Percentiles rank a stretch among this genome's conserved stretches.
Evolutionary conservation across 805 yeast genomes (phyloP).

Genomic region (Komagataella populi): DNA sequence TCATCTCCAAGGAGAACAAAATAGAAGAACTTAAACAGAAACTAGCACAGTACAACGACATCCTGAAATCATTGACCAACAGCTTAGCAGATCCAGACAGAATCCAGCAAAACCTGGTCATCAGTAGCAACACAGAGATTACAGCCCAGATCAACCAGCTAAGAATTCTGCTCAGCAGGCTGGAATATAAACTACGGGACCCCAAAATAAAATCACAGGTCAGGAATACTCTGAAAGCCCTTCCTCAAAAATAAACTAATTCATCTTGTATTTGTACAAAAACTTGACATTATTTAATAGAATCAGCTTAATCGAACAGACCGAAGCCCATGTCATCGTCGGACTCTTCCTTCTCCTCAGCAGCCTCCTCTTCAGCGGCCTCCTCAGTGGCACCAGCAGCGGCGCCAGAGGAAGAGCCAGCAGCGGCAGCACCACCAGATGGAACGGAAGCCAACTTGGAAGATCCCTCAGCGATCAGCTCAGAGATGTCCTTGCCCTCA

Average conservation of each 20-base stretch:
- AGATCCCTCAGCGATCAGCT: conserved; percentile 89
- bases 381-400: conserved; percentile 60
- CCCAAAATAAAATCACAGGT: not conserved
- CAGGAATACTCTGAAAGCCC: not conserved
- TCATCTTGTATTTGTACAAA: conserved; percentile 1
- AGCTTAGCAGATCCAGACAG: conserved; percentile 1
- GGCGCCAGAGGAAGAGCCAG: conserved; percentile 58
- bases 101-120: conserved; percentile 10
- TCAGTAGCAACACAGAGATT: conserved; percentile 10
- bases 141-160: conserved; percentile 8
- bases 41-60: conserved; percentile 7
- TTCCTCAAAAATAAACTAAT: not conserved
- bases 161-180: conserved; percentile 5
- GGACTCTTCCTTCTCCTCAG: conserved; percentile 47
- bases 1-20: conserved; percentile 7
- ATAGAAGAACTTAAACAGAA: conserved; percentile 7
- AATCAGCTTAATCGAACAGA: conserved; percentile 20
- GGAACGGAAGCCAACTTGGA: conserved; percentile 96
- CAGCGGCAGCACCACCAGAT: conserved; percentile 93
- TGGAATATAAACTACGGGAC: conserved; percentile 7
- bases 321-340: conserved; percentile 71
- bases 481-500: conserved; percentile 86
- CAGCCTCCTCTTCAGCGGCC: conserved; percentile 61
- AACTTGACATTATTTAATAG: not conserved
- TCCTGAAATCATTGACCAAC: conserved; percentile 2